Evolutionary conservation across 371 early-diverging fungal genomes (phyloP), one percentile per base, ranked within the genome.

Genomic region (Phascolomyces articulosus): DNA sequence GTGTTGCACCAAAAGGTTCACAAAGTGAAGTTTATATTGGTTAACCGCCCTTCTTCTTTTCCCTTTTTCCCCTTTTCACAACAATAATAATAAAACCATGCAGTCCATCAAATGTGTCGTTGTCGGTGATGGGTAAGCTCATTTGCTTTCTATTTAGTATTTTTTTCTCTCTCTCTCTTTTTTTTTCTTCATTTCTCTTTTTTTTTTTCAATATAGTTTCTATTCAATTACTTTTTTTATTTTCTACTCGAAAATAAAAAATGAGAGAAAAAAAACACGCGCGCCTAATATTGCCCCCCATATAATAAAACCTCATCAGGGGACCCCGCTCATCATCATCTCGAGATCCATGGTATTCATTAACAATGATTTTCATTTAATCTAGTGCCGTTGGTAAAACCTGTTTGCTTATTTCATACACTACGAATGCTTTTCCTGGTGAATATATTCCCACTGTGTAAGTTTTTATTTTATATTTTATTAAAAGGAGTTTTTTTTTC

Each of bases 31-130:
- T 7, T 51, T 51, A 51, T 51, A 51, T 51, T 51, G 20, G 51
- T 7, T 24, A 16, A 40, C 57, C 34, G 57, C 20, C 48, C 27
- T 4, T 24, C 28, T 29, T n/a, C 47, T 26, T 44, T 44, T 40
- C 54, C 62, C 29, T 38, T 62, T 55, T 40, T 41, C 47, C 44
- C 60, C 27, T 24, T 41, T 59, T 59, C 18, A 20, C 7, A 7
- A 58, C 9, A 28, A 18, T 28, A 29, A 29, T 47, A 60, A 49
- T 16, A 29, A 15, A n/a, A 20, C 28, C 48, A 96, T 97, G 96
- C 98, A 97, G 84, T 95, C 96, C 75, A 96, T 96, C 84, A 96
- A 97, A 84, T 97, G 98, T 91, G 97, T 97, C 63, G 98, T 97
- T 48, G 96, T 96, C 69, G 97, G 98, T 66, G 98, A 96, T 77